These are phyloP conservation scores for Geranium rotundifolium DNA, from an alignment of 345 rosid species.

Conservation along the genomic window DNA sequence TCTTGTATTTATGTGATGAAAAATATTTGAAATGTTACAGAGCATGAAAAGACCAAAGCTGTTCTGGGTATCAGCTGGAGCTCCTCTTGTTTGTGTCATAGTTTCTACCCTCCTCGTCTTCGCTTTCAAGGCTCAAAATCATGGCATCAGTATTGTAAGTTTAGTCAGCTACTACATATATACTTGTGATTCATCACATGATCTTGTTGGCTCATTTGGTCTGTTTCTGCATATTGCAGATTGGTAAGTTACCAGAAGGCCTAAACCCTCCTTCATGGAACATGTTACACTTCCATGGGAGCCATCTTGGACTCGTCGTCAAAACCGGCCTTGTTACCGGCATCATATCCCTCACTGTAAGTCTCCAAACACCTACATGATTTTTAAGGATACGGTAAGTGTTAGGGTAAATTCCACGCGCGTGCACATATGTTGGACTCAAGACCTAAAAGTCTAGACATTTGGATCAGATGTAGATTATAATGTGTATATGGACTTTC, in stretches of 20 bases:
- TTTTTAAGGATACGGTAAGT: too few relatives aligned
- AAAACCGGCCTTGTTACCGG: slow-evolving; percentile 86
- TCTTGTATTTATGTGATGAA: too few relatives aligned
- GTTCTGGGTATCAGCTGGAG: slow-evolving; percentile 81
- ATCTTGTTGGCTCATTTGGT: too few relatives aligned
- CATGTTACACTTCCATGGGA: slow-evolving; percentile 71
- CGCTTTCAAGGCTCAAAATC: slow-evolving; percentile 60
- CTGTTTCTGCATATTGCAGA: slow-evolving; percentile 23
- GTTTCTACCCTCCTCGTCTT: slow-evolving; percentile 67
- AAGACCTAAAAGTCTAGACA: too few relatives aligned
- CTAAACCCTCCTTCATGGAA: slow-evolving; percentile 91
- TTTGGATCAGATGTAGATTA: too few relatives aligned
- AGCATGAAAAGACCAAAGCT: slow-evolving; percentile 64
- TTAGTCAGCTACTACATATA: too few relatives aligned
- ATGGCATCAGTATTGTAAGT: slow-evolving; percentile 57
- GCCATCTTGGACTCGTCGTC: slow-evolving; percentile 50
- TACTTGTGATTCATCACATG: too few relatives aligned
- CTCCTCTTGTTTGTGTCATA: slow-evolving; percentile 67
- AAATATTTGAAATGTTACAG: slow-evolving; percentile 16
- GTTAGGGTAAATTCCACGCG: too few relatives aligned
- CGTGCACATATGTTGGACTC: too few relatives aligned
- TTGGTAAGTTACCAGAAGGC: slow-evolving; percentile 78
- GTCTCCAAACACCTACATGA: neutral
- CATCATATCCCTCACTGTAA: slow-evolving; percentile 86
- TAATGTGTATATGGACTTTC: too few relatives aligned